Base-by-base conservation (phyloP, 306 rosid species). In the Chamaecrista fasciculata region DNA sequence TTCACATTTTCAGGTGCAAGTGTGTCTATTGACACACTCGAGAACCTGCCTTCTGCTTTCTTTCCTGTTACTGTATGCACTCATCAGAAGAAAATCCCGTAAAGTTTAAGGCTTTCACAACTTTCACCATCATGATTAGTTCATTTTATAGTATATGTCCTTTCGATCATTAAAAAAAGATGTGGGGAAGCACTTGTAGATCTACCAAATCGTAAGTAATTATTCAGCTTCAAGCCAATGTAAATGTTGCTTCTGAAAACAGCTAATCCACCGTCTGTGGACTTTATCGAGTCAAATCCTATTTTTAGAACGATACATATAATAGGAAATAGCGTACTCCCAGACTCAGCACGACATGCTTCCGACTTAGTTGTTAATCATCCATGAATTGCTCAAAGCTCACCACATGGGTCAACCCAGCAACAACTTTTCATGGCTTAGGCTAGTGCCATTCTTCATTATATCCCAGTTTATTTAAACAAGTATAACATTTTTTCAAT, bases 1-100 rank as follows among this genome's bases (percentile, higher is more conserved):
- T 64, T 64, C 48, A 36, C 66, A 60, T 60, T 44, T 64, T 64
- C 48, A 11, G 47, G 69, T 15, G n/a, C 39, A 9, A 26, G 25
- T 8, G 25, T 44, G 40, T 34, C 37, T 43, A 9, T 50, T 4
- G 8, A 14, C 2, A 50, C 57, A 6, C 12, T 33, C 31, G 31
- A 52, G 33, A 21, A 21, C 33, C 5, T 64, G 15, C 40, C 15
- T 52, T 23, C 10, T n/a, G n/a, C 53, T 7, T 18, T 49, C 3
- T 16, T 36, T 36, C 21, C 49, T 8, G 67, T 37, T 21, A 37
- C 40, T 36, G 26, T 1, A 20, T 49, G 26, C 3, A 6, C 26
- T 19, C 55, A 19, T 8, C 14, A 49, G 8, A 26, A 55, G 11
- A n/a, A 6, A 55, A 5, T 7, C 11, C 4, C 15, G 37, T 1